A percentile compares a stretch with the other conserved stretches of the same genome.
phyloP scores from a whole-genome alignment of 768 basidiomycete species.

The Tricholoma terreum region DNA sequence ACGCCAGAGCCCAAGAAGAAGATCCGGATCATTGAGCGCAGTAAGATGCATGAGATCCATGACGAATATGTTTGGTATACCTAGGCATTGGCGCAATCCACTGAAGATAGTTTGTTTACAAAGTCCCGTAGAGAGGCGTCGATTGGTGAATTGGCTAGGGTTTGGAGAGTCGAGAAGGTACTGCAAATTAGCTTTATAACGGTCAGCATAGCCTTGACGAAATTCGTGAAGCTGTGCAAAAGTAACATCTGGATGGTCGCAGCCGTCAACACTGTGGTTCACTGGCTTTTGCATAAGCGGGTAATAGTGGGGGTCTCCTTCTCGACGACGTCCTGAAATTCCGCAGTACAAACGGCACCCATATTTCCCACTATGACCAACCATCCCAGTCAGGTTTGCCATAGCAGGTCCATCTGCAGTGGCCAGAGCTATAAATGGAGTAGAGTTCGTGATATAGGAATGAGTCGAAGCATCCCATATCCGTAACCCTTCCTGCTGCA shows the following conservation, averaged over 20 bases:
- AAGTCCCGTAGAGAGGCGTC: not conserved
- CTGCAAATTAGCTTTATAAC: constrained; percentile 7
- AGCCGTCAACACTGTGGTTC: not conserved
- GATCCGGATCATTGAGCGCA: not conserved
- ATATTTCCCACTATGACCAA: too few species aligned
- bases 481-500: constrained; percentile 11
- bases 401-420: too few species aligned
- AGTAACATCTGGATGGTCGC: constrained; percentile 23
- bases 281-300: not conserved
- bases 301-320: constrained; percentile 20
- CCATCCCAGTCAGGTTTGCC: too few species aligned
- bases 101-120: not conserved
- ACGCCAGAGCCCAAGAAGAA: not conserved
- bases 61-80: not conserved
- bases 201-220: not conserved
- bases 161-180: constrained; percentile 1
- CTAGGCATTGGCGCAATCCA: not conserved
- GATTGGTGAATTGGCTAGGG: not conserved
- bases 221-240: constrained; percentile 5
- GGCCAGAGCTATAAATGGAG: constrained; percentile 19
- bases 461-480: too few species aligned
- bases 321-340: constrained; percentile 10
- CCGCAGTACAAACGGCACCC: not conserved
- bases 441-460: too few species aligned
- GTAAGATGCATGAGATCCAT: not conserved